Evolutionary conservation across 208 protist genomes (phyloP).

Genomic region (Lotmaria passim): DNA sequence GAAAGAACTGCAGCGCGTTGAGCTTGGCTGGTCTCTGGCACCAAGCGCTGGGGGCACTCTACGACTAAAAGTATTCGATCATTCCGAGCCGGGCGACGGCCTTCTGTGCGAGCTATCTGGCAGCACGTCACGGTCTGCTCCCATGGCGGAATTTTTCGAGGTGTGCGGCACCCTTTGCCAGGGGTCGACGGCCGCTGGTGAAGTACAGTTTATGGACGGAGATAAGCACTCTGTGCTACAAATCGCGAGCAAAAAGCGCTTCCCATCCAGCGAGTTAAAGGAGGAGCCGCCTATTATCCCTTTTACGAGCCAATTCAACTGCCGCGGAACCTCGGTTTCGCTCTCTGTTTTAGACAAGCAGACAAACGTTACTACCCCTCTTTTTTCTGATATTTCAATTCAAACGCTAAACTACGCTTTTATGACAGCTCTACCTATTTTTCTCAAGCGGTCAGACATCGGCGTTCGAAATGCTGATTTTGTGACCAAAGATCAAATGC

Average conservation of each 20-base stretch:
- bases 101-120: constrained; percentile 57
- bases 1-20: constrained; percentile 59
- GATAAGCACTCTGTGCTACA: constrained; percentile 10
- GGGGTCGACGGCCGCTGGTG: constrained; percentile 13
- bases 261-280: constrained; percentile 13
- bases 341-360: constrained; percentile 59
- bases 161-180: constrained; percentile 50
- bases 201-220: constrained; percentile 35
- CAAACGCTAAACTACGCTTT: constrained; percentile 81
- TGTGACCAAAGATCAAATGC: constrained; percentile 82
- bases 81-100: constrained; percentile 49
- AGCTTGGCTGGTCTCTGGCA: constrained; percentile 65
- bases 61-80: constrained; percentile 64
- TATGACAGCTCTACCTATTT: constrained; percentile 74
- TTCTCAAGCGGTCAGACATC: constrained; percentile 83
- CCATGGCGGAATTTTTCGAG: constrained; percentile 81
- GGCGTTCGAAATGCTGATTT: constrained; percentile 83
- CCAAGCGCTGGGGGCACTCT: constrained; percentile 52
- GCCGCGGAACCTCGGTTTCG: constrained; percentile 58
- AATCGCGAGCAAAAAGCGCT: constrained; percentile 35
- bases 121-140: constrained; percentile 36
- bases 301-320: constrained; percentile 56
- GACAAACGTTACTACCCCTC: constrained; percentile 44
- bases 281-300: constrained; percentile 45
- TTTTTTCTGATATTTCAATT: constrained; percentile 70